phyloP scores from a whole-genome alignment of 768 basidiomycete species.

The Termitomyces sp. region DNA sequence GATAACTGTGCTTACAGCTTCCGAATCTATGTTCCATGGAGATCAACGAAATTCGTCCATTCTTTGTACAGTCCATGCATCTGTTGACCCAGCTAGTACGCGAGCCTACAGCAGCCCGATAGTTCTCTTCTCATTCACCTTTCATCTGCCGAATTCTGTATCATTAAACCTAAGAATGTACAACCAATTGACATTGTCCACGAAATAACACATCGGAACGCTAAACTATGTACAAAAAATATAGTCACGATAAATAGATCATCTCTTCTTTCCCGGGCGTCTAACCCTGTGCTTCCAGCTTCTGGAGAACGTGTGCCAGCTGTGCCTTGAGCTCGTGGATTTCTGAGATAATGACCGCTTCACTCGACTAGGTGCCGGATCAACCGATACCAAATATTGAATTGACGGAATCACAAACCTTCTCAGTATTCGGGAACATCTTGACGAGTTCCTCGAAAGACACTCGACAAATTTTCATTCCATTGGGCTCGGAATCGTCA shows the following conservation, averaged over 20 bases:
- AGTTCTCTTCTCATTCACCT: neutral
- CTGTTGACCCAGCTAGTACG: slow-evolving; percentile 56
- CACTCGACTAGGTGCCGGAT: slow-evolving; percentile 49
- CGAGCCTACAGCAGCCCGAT: slow-evolving; percentile 15
- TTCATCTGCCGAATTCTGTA: neutral
- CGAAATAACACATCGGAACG: neutral
- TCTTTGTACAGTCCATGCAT: slow-evolving; percentile 80
- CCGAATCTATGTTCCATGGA: slow-evolving; percentile 87
- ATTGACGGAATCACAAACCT: slow-evolving; percentile 38
- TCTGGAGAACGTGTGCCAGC: slow-evolving; percentile 30
- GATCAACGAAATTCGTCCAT: slow-evolving; percentile 90
- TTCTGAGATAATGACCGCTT: slow-evolving; percentile 61
- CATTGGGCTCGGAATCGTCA: slow-evolving; percentile 46
- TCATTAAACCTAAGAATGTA: neutral
- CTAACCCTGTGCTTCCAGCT: slow-evolving; percentile 21
- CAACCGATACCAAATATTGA: neutral
- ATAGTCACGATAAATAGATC: neutral
- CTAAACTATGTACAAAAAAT: neutral
- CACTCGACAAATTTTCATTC: slow-evolving; percentile 63
- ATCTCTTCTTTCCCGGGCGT: neutral
- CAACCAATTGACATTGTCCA: neutral
- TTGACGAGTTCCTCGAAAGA: slow-evolving; percentile 65
- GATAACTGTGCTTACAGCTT: slow-evolving; percentile 40
- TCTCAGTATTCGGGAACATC: slow-evolving; percentile 65
- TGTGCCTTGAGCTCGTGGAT: slow-evolving; percentile 49